Percentiles rank a stretch among this genome's conserved stretches.
These are phyloP conservation scores for Kodamaea kakaduensis DNA, from an alignment of 805 yeast genomes.

Conservation along the genomic window DNA sequence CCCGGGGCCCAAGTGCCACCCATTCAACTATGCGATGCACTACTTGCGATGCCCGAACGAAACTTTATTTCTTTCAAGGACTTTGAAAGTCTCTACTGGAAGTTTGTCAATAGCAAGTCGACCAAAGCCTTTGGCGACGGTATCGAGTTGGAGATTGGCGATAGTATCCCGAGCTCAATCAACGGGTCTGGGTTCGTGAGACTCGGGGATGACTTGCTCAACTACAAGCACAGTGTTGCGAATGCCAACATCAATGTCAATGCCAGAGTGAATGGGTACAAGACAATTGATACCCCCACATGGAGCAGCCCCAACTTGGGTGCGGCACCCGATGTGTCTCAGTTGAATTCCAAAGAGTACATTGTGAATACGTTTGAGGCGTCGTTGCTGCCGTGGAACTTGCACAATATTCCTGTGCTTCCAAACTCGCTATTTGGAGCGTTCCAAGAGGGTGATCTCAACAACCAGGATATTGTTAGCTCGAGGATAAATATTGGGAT, in stretches of 20 bases:
- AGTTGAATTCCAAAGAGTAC: conserved; percentile 20
- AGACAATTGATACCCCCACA: neutral
- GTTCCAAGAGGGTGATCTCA: conserved; percentile 38
- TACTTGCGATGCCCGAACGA: conserved; percentile 13
- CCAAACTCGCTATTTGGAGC: conserved; percentile 47
- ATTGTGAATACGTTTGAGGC: conserved; percentile 17
- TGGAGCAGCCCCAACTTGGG: conserved; percentile 3
- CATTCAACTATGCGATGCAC: conserved; percentile 8
- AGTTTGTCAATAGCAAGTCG: conserved; percentile 31
- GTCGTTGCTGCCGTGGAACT: conserved; percentile 50
- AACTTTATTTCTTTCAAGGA: conserved; percentile 14
- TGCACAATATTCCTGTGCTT: conserved; percentile 49
- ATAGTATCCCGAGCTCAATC: conserved; percentile 26
- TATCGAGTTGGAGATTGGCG: conserved; percentile 26
- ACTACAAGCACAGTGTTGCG: conserved; percentile 21
- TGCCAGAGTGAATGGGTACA: conserved; percentile 4
- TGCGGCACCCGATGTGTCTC: conserved; percentile 11
- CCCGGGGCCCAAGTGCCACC: too few relatives aligned
- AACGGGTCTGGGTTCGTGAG: conserved; percentile 33
- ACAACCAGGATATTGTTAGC: conserved; percentile 39
- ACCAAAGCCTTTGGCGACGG: conserved; percentile 17
- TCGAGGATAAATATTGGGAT: conserved; percentile 50
- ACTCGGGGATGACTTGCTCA: conserved; percentile 27
- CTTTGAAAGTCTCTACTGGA: conserved; percentile 45
- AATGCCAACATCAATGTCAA: conserved; percentile 16